These are phyloP conservation scores for Pythium brachiatum DNA, from an alignment of 352 stramenopile genomes.

Conservation along the genomic window DNA sequence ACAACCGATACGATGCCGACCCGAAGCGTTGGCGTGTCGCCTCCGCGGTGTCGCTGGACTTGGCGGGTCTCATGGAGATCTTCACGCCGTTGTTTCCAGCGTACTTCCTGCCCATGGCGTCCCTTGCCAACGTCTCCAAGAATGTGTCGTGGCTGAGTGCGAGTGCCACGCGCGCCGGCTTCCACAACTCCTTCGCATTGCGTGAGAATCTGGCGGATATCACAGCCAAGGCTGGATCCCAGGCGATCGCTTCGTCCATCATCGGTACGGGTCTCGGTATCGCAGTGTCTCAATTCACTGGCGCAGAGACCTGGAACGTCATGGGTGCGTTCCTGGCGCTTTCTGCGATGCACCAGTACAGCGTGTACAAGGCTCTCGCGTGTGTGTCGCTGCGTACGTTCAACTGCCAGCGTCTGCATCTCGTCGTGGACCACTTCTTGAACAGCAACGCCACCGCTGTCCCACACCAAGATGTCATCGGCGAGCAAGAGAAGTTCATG, in stretches of 20 bases:
- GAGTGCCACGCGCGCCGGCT: conserved; percentile 90
- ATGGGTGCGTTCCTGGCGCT: conserved; percentile 51
- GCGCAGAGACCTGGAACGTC: conserved; percentile 46
- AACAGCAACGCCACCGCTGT: conserved; percentile 10
- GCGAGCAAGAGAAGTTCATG: conserved; percentile 56
- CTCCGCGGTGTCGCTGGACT: conserved; percentile 88
- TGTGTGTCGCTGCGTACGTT: conserved; percentile 65
- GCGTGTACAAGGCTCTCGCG: conserved; percentile 55
- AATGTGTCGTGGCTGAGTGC: conserved; percentile 96
- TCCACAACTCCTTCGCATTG: conserved; percentile 92
- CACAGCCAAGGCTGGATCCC: conserved; percentile 94
- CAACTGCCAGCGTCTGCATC: conserved; percentile 62
- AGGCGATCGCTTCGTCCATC: conserved; percentile 93
- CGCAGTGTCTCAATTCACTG: conserved; percentile 57
- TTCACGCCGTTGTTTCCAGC: conserved; percentile 69
- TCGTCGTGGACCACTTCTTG: conserved; percentile 51
- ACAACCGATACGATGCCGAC: conserved; percentile 93
- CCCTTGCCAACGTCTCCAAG: conserved; percentile 90
- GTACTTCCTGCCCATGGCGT: conserved; percentile 90
- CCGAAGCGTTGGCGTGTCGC: conserved; percentile 94
- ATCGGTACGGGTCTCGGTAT: conserved; percentile 66
- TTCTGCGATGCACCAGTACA: conserved; percentile 50
- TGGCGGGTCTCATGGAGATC: conserved; percentile 92
- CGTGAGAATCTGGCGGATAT: conserved; percentile 94
- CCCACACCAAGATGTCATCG: conserved; percentile 31